phyloP scores from a whole-genome alignment of 228 moss, liverwort and hornwort species.

The Sphagnum magellanicum region DNA sequence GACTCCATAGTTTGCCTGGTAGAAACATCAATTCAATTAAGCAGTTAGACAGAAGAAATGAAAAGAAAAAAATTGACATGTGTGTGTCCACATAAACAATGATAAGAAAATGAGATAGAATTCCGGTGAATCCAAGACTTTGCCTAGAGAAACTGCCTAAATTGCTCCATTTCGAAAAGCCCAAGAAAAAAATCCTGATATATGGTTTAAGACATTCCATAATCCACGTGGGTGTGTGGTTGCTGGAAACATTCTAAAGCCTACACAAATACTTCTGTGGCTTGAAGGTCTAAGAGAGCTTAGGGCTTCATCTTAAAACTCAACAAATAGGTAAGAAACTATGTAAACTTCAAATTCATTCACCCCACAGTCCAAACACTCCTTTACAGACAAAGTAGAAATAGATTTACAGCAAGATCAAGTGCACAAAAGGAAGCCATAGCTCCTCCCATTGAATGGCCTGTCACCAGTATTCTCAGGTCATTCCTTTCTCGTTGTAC shows the following conservation, averaged over 20 bases:
- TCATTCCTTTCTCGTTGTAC: slow-evolving; percentile 19
- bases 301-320: too few species aligned
- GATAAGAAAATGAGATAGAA: not conserved
- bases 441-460: slow-evolving; percentile 62
- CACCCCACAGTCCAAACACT: not conserved
- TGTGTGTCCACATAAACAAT: not conserved
- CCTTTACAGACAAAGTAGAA: not conserved
- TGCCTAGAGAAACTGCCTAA: too few species aligned
- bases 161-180: too few species aligned
- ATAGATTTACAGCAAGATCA: slow-evolving; percentile 27
- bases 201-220: not conserved
- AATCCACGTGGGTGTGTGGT: not conserved
- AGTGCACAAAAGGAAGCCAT: slow-evolving; percentile 46
- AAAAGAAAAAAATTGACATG: not conserved
- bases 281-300: not conserved
- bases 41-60: not conserved
- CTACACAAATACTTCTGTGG: not conserved
- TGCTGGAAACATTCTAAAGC: not conserved
- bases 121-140: too few species aligned
- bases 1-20: slow-evolving; percentile 21
- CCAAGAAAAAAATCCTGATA: not conserved
- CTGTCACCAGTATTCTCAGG: slow-evolving; percentile 34
- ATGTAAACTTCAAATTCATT: not conserved
- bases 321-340: not conserved
- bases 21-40: not conserved